phyloP scores from a whole-genome alignment of 2,329 filamentous ascomycete genomes.

The Fusarium pininemorale region DNA sequence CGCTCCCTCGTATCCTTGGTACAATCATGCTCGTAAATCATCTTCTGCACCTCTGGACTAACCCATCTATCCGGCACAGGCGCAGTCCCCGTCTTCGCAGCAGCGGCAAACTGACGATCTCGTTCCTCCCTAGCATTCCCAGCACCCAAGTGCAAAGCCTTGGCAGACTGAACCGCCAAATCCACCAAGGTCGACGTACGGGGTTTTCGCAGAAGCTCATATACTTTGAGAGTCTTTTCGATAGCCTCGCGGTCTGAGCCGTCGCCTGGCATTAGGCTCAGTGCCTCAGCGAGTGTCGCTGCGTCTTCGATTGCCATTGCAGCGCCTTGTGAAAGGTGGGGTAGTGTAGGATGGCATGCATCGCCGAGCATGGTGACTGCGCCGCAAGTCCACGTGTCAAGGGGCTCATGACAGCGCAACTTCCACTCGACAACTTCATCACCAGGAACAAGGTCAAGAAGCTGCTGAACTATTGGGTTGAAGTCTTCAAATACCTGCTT shows the following conservation, averaged over 20 bases:
- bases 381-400: conserved; percentile 5
- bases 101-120: conserved; percentile 5
- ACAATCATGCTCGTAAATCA: conserved; percentile 21
- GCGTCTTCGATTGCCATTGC: conserved; percentile 20
- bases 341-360: conserved; percentile 12
- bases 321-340: conserved; percentile 9
- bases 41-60: conserved; percentile 23
- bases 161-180: not conserved
- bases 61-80: conserved; percentile 25
- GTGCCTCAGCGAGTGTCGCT: not conserved
- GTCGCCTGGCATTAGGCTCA: not conserved
- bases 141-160: not conserved
- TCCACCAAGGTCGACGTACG: conserved; percentile 10
- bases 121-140: conserved; percentile 9
- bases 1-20: not conserved
- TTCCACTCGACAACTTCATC: conserved; percentile 20
- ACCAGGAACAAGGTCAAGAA: conserved; percentile 1
- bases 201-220: not conserved
- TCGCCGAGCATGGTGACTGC: conserved; percentile 4
- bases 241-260: not conserved
- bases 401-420: conserved; percentile 6
- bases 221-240: not conserved
- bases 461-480: not conserved
- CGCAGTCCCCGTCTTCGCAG: not conserved
- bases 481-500: conserved; percentile 17